These are phyloP conservation scores for Chlorella sorokiniana DNA, from an alignment of 139 green algal species.

Conservation along the genomic window DNA sequence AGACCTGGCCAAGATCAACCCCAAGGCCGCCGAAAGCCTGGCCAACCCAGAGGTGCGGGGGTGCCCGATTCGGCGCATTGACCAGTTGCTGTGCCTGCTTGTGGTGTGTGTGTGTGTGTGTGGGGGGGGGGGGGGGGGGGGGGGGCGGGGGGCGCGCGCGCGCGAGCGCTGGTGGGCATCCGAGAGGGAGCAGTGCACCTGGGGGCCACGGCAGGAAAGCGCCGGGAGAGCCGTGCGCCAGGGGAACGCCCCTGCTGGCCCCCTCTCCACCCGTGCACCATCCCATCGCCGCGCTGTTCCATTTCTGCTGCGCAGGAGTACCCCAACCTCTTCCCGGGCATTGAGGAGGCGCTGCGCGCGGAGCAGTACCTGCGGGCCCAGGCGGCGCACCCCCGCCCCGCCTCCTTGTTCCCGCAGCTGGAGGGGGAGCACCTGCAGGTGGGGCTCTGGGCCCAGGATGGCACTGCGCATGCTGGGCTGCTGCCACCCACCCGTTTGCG, in stretches of 20 bases:
- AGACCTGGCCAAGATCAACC: slow-evolving; percentile 93
- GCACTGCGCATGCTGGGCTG: background rate
- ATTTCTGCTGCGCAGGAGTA: slow-evolving; percentile 65
- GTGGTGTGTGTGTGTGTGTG: background rate
- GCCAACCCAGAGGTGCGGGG: slow-evolving; percentile 80
- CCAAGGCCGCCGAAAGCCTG: slow-evolving; percentile 94
- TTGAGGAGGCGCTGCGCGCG: slow-evolving; percentile 77
- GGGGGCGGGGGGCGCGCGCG: too few species aligned
- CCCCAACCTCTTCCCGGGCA: slow-evolving; percentile 95
- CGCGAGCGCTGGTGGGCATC: too few species aligned
- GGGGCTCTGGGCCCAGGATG: background rate
- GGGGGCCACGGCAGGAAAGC: too few species aligned
- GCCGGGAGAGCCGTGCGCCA: too few species aligned
- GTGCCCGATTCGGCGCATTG: too few species aligned
- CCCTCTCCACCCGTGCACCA: background rate
- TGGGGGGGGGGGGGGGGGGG: too few species aligned
- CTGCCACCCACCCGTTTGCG: too few species aligned
- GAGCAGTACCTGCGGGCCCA: slow-evolving; percentile 51
- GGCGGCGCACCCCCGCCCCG: slow-evolving; percentile 14
- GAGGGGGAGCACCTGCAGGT: background rate
- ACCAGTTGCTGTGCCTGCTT: background rate
- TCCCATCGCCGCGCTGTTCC: background rate
- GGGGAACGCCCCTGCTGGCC: too few species aligned
- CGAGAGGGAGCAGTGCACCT: too few species aligned
- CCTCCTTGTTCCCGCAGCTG: background rate